Base-by-base conservation (phyloP, 2,329 filamentous ascomycete genomes). In the Verticillium klebahnii region DNA sequence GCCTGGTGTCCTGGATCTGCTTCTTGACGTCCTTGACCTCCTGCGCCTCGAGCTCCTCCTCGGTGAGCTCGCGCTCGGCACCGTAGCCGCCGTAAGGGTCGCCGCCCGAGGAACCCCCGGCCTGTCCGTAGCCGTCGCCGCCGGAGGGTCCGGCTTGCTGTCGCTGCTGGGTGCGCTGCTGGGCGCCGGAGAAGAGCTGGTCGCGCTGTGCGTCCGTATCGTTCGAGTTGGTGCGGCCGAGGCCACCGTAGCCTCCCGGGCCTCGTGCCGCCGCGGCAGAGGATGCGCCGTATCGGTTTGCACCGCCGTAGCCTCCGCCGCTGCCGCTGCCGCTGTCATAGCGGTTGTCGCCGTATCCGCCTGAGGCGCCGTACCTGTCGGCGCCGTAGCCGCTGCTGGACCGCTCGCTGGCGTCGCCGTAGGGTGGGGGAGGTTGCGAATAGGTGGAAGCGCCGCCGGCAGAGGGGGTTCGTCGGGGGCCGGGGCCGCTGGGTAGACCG, bases 21-120 rank as follows among this genome's bases (percentile, higher is more conserved):
- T 88, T 82, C 73, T 92, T 92, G 34, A 19, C 64, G 0, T 86
- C 85, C 63, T 87, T 81, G 14, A 93, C 85, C 63, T 95, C 88
- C 65, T 89, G 76, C 78, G 84, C 79, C 61, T 97, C 92, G 72
- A 92, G 78, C 81, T 86, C 86, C 67, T 97, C 92, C 1, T 88
- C 92, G 0, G 92, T 96, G 67, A 97, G 78, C 73, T 96, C 86
- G 57, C 91, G 85, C 63, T 90, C 84, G 61, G 89, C 87, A 59
- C 91, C 85, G 65, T 87, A 87, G 32, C 82, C 83, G 31, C 79
- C 83, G 62, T 80, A 82, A 1, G 66, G 61, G 15, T 65, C 64
- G 19, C 62, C 61, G 4, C 56, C 60, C 1, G 40, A 52, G 39
- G 69, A 71, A 34, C 65, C 66, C 40, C 45, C 62, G 54, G 54